These are phyloP conservation scores for Naganishia kalamii DNA, from an alignment of 768 basidiomycete genomes.

Conservation along the genomic window DNA sequence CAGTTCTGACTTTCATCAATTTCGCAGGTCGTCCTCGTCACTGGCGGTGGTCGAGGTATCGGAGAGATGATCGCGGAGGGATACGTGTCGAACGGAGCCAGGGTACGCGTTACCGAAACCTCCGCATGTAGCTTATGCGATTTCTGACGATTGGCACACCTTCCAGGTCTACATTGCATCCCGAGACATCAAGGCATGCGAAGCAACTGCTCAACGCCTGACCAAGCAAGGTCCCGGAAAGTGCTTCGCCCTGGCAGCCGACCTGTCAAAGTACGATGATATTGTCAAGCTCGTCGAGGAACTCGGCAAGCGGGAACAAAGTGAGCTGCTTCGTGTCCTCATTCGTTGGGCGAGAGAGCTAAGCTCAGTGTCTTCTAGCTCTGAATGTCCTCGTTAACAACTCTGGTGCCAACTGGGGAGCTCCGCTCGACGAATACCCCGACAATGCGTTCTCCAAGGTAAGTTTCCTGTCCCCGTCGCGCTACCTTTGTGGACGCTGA, in stretches of 20 bases:
- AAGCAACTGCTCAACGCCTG: conserved; percentile 54
- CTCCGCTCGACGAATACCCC: conserved; percentile 44
- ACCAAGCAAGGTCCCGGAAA: conserved; percentile 54
- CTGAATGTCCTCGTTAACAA: conserved; percentile 60
- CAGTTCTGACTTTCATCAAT: too few relatives aligned
- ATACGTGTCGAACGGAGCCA: conserved; percentile 60
- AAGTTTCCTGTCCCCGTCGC: neutral
- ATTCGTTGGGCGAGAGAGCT: neutral
- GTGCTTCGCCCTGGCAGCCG: conserved; percentile 56
- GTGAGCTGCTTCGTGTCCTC: conserved; percentile 26
- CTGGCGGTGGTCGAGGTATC: conserved; percentile 62
- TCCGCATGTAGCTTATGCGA: neutral
- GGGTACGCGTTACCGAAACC: conserved; percentile 24
- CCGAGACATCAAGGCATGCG: conserved; percentile 54
- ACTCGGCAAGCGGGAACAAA: conserved; percentile 53
- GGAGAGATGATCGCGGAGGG: conserved; percentile 66
- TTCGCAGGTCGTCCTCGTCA: conserved; percentile 53
- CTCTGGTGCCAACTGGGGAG: conserved; percentile 48
- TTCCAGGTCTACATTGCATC: conserved; percentile 58
- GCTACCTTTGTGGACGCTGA: neutral
- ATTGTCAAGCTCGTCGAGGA: conserved; percentile 55
- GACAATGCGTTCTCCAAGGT: conserved; percentile 58
- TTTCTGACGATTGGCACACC: neutral
- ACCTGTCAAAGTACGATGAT: conserved; percentile 55
- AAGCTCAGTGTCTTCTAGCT: conserved; percentile 25